phyloP scores from a whole-genome alignment of 768 basidiomycete species.

The Tylopilus plumbeoviolaceoides region DNA sequence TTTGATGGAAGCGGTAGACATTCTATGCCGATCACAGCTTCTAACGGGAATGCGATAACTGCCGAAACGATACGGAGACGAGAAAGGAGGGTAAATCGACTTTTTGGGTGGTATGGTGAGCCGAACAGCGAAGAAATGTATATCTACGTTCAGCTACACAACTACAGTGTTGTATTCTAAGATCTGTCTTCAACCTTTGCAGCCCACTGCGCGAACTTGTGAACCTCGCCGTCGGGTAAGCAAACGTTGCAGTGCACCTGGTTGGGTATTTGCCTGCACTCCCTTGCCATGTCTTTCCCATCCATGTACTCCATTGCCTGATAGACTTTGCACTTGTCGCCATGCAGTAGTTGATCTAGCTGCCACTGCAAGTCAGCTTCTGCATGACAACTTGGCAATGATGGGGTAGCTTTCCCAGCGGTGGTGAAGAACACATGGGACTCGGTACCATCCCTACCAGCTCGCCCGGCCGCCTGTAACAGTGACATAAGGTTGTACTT shows the following conservation, averaged over 20 bases:
- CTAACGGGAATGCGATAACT: too few relatives aligned
- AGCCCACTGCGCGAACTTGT: neutral
- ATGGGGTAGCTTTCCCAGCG: neutral
- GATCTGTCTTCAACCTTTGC: neutral
- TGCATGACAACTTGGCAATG: neutral
- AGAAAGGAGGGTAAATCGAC: too few relatives aligned
- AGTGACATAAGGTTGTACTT: neutral
- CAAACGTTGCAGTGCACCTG: constrained; percentile 1
- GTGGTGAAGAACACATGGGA: constrained; percentile 4
- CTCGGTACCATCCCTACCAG: neutral
- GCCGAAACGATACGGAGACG: too few relatives aligned
- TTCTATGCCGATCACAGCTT: too few relatives aligned
- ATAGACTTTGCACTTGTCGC: neutral
- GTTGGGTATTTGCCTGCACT: neutral
- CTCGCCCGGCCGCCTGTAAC: neutral
- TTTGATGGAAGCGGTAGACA: too few relatives aligned
- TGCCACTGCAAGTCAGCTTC: neutral
- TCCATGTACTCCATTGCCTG: constrained; percentile 3
- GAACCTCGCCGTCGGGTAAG: neutral
- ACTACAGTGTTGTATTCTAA: too few relatives aligned
- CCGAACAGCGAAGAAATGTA: too few relatives aligned
- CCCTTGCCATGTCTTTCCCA: neutral
- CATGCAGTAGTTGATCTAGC: neutral
- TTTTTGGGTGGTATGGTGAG: too few relatives aligned
- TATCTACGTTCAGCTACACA: too few relatives aligned